Conservation (phyloP, 2,329 filamentous ascomycete species). For the Aureobasidium leucospermi region DNA sequence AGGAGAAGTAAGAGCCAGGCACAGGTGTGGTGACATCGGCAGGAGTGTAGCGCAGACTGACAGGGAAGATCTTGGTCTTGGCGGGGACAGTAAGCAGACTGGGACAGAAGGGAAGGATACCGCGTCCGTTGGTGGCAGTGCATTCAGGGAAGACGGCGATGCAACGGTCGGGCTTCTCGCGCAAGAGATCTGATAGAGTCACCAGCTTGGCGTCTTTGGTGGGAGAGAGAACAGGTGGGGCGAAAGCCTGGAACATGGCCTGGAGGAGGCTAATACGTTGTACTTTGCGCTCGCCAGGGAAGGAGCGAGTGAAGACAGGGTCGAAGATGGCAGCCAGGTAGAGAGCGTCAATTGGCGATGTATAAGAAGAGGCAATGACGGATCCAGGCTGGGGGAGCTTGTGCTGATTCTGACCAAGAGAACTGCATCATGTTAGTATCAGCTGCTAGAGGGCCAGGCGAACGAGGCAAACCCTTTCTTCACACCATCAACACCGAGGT, state of each 20-base stretch:
- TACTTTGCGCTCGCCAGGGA: conserved; percentile 64
- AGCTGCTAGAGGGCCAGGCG: neutral
- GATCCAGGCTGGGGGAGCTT: conserved; percentile 72
- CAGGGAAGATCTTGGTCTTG: conserved; percentile 73
- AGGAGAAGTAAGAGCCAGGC: conserved; percentile 62
- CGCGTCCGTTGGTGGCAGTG: conserved; percentile 88
- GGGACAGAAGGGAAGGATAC: conserved; percentile 75
- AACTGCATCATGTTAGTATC: conserved; percentile 32
- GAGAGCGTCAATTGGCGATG: conserved; percentile 83
- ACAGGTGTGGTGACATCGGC: conserved; percentile 86
- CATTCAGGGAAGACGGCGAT: conserved; percentile 90
- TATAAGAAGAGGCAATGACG: conserved; percentile 85
- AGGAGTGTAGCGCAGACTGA: conserved; percentile 83
- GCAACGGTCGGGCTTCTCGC: conserved; percentile 62
- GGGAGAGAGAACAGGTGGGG: conserved; percentile 31
- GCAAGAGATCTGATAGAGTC: conserved; percentile 44
- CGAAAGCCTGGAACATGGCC: conserved; percentile 68
- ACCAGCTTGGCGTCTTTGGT: conserved; percentile 28
- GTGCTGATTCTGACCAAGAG: conserved; percentile 64
- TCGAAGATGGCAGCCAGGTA: conserved; percentile 96
- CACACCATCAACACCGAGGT: conserved; percentile 95
- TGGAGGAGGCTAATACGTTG: conserved; percentile 68
- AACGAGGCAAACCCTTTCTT: conserved; percentile 62
- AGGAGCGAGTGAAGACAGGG: conserved; percentile 84
- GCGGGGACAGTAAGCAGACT: conserved; percentile 62